Evolutionary conservation across 2,329 filamentous ascomycete species (phyloP).

Genomic region (Trichophaea hybrida): DNA sequence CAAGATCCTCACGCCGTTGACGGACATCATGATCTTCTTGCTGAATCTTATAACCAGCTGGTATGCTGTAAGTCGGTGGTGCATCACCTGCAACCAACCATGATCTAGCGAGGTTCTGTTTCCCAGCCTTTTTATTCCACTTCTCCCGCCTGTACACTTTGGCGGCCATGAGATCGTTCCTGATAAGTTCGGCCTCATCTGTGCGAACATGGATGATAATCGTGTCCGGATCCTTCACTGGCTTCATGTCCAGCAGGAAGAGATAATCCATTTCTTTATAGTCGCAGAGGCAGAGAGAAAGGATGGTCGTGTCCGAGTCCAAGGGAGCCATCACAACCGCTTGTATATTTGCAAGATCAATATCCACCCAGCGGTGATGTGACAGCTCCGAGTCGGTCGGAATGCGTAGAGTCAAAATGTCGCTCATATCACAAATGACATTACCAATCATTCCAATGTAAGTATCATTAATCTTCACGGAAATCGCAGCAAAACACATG

Average conservation of each 20-base stretch:
- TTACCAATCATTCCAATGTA: neutral
- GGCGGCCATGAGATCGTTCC: neutral
- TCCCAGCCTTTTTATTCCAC: neutral
- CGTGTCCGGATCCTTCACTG: neutral
- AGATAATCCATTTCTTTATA: neutral
- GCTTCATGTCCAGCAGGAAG: slow-evolving; percentile 1
- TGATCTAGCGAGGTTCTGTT: neutral
- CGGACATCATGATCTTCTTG: no score
- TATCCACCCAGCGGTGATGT: neutral
- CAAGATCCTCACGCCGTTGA: no score
- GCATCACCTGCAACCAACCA: neutral
- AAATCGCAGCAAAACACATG: neutral
- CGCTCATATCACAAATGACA: neutral
- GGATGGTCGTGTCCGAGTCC: neutral
- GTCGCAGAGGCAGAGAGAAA: neutral
- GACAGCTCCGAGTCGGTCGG: neutral
- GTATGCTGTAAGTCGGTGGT: no score
- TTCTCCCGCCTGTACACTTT: neutral
- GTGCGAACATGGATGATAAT: neutral
- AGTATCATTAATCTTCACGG: neutral
- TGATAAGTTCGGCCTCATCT: slow-evolving; percentile 1
- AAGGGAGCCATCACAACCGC: neutral
- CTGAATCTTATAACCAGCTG: no score
- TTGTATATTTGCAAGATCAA: slow-evolving; percentile 1
- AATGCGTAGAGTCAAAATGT: neutral